Evolutionary conservation across 116 monocot genomes (phyloP), one percentile per base, ranked within the genome.

Genomic region (Phalaenopsis hybrid): DNA sequence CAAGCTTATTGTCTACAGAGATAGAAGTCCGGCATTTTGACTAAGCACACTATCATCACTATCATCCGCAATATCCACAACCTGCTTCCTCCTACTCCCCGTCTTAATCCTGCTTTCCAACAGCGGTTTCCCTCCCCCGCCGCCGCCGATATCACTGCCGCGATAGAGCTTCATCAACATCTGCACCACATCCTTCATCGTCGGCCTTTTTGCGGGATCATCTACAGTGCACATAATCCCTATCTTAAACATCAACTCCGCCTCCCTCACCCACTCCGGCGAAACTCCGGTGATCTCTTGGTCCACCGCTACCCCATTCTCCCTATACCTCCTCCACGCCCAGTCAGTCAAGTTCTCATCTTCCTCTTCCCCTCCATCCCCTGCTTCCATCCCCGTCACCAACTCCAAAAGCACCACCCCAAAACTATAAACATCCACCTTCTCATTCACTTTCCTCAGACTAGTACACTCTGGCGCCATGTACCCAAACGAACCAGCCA

Each of bases 361-460:
- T 50, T 83, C 87, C 20, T 77, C 80, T 41, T 83, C 90, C 7
- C 73, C 80, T 7, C 82, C 82, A 17, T 85, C 76, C 45, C 79
- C 83, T 0, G 84, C 87, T 61, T 73, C 86, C 50, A 74, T 81
- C 17, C 92, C 92, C 0, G 90, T 89, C 17, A 55, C 55, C 46
- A 92, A 74, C 83, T 92, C 92, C 43, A 92, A 65, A 25, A 92
- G 90, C 33, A 92, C 90, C 28, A 92, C 92, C 8, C 92, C 88
- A 57, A 92, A 92, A 73, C 90, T 90, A 34, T 80, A 92, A 33
- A 90, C 90, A 44, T 92, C 90, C 23, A 88, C 80, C 85, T 92
- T 92, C 85, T 92, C 92, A 37, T 86, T 86, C 55, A 90, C 85
- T 86, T 25, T 58, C 48, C 81, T 83, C 45, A 52, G 16, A 25